These are phyloP conservation scores for Ceratocystis alfenasii DNA, from an alignment of 2,329 filamentous ascomycete species.

Conservation along the genomic window DNA sequence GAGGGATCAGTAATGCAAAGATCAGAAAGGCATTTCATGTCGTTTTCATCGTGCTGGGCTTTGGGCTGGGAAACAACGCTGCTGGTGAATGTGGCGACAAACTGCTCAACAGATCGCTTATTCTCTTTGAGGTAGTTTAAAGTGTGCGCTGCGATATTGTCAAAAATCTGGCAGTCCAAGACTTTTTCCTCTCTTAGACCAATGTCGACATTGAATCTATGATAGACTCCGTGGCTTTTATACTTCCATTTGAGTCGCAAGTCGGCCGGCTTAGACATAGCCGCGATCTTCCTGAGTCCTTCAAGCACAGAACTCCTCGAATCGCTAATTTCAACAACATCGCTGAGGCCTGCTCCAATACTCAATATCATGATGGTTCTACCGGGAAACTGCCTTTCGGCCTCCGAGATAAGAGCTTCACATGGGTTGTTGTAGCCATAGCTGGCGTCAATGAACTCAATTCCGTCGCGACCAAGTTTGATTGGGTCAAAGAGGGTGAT, in stretches of 20 bases:
- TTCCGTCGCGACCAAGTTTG: slow-evolving; percentile 25
- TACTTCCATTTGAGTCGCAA: slow-evolving; percentile 21
- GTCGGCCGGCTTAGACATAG: background rate
- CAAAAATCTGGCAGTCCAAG: background rate
- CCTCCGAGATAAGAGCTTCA: slow-evolving; percentile 27
- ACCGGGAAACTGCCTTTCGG: slow-evolving; percentile 25
- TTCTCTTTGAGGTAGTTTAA: no score
- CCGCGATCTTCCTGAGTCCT: background rate
- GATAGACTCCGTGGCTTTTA: slow-evolving; percentile 23
- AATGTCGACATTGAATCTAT: slow-evolving; percentile 26
- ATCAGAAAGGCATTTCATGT: no score
- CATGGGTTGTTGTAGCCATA: slow-evolving; percentile 7
- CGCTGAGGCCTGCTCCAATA: slow-evolving; percentile 26
- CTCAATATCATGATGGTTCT: slow-evolving; percentile 24
- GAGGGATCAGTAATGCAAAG: fast-evolving
- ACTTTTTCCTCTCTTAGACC: slow-evolving; percentile 26
- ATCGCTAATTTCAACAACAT: slow-evolving; percentile 23
- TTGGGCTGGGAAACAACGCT: no score
- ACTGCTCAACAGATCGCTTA: no score
- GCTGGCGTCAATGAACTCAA: slow-evolving; percentile 14
- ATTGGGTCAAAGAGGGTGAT: slow-evolving; percentile 21
- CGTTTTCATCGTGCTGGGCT: no score
- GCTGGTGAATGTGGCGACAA: no score
- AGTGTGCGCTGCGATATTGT: no score
- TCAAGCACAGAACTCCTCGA: background rate